Conservation (phyloP, 2,329 filamentous ascomycete species). For the Neofusicoccum sp. region DNA sequence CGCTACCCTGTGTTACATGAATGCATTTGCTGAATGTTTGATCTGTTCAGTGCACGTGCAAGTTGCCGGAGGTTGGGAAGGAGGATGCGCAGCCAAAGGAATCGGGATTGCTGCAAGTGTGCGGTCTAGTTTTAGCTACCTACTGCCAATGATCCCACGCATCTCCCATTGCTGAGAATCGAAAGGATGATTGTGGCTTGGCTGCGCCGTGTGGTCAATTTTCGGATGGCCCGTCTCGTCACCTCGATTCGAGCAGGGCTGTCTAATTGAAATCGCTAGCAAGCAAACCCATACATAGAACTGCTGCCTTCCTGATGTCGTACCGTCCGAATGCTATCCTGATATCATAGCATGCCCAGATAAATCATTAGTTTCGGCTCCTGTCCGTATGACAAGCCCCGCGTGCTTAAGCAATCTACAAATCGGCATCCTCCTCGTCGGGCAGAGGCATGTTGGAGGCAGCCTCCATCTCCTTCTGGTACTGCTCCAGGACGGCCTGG, state of each 20-base stretch:
- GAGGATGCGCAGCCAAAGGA: conserved; percentile 1
- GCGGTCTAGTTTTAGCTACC: conserved; percentile 14
- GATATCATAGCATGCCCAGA: conserved; percentile 18
- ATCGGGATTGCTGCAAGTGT: conserved; percentile 2
- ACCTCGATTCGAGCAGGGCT: conserved; percentile 14
- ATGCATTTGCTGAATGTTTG: too few species aligned
- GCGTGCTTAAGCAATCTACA: conserved; percentile 40
- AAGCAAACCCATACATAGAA: conserved; percentile 19
- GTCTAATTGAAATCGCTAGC: conserved; percentile 20
- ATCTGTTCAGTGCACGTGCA: background rate
- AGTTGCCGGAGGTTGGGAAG: background rate
- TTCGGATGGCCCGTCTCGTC: conserved; percentile 13
- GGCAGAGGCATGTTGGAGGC: conserved; percentile 84
- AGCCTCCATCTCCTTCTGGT: conserved; percentile 82
- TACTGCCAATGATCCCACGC: conserved; percentile 12
- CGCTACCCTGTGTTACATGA: too few species aligned
- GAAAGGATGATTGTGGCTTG: conserved; percentile 13
- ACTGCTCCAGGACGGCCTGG: conserved; percentile 74
- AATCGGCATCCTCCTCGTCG: conserved; percentile 81
- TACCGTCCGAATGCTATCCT: conserved; percentile 17
- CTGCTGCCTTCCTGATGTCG: conserved; percentile 19
- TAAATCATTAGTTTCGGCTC: conserved; percentile 16
- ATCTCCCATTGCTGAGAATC: conserved; percentile 7
- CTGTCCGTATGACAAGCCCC: conserved; percentile 17
- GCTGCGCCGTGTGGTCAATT: conserved; percentile 13